phyloP scores from a whole-genome alignment of 805 yeast species.

The Starmerella apicola region DNA sequence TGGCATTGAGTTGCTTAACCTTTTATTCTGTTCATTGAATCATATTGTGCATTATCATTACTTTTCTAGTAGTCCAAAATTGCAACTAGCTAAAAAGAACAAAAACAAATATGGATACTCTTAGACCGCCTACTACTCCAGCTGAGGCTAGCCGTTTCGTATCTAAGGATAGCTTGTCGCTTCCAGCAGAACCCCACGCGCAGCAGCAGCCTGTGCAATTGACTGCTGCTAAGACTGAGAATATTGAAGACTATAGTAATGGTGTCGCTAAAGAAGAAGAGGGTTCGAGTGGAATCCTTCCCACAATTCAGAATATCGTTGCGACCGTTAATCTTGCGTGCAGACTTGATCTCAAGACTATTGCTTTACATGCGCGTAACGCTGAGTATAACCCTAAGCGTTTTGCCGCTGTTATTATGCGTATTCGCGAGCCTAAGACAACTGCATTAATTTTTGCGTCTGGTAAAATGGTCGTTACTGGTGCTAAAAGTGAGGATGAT shows the following conservation, averaged over 20 bases:
- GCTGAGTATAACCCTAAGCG: slow-evolving; percentile 96
- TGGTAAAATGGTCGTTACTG: slow-evolving; percentile 98
- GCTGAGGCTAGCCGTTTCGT: slow-evolving; percentile 65
- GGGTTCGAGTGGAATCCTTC: slow-evolving; percentile 88
- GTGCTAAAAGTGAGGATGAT: slow-evolving; percentile 97
- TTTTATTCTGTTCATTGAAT: not conserved
- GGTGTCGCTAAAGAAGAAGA: slow-evolving; percentile 32
- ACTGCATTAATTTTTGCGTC: slow-evolving; percentile 96
- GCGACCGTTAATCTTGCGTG: slow-evolving; percentile 97
- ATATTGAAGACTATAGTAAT: slow-evolving; percentile 15
- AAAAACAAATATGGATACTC: slow-evolving; percentile 53
- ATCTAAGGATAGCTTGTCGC: slow-evolving; percentile 50
- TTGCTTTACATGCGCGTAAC: slow-evolving; percentile 96
- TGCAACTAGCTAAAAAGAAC: not conserved
- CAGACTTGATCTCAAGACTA: slow-evolving; percentile 88
- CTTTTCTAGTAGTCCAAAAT: not conserved
- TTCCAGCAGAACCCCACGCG: slow-evolving; percentile 29
- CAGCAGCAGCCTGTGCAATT: slow-evolving; percentile 5
- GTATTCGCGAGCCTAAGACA: slow-evolving; percentile 97
- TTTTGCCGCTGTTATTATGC: slow-evolving; percentile 98
- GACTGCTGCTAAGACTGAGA: slow-evolving; percentile 17
- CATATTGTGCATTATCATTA: not conserved
- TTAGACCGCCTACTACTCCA: slow-evolving; percentile 65
- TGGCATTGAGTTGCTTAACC: slow-evolving; percentile 20
- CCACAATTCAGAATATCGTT: slow-evolving; percentile 81